Base-by-base conservation (phyloP, 2,329 filamentous ascomycete species). In the Microsporum ferrugineum region DNA sequence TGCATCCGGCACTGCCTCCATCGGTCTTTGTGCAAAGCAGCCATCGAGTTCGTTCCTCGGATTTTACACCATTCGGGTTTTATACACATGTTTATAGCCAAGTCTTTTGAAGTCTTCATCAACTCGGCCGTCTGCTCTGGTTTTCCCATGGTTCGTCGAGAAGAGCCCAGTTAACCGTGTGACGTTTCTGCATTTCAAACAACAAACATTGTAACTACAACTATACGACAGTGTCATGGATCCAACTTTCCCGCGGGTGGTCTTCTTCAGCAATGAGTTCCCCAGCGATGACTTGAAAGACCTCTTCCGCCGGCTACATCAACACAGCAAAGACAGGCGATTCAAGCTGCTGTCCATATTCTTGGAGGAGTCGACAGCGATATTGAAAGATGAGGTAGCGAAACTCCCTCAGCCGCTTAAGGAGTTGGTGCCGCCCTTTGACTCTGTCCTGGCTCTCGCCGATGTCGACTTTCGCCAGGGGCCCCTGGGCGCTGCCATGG, bases 181-280 rank as follows among this genome's bases (percentile, higher is more conserved):
- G 5, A 2, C 14, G 4, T 43, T 43, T 14, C 39, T 23, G 17
- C 2, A 43, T 43, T 12, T 43, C 39, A 43, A 43, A 1, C 39
- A 43, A n/a, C n/a, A 43, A 23, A n/a, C 5, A 43, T 23, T 23
- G 17, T 5, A 43, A 43, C 14, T n/a, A 5, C 17, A 4, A 43
- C 5, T 5, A 43, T 43, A 23, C 39, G 7, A 43, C 39, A n/a
- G 1, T 2, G 23, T 43, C n/a, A 43, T 43, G 39, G 39, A 43
- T 43, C 17, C 39, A 43, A n/a, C 39, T 43, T 43, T 23, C 5
- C 39, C 5, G 14, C 39, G 39, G 39, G n/a, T 43, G 17, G 5
- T 71, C n/a, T 79, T 76, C 66, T 80, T 80, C 67, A 72, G 74
- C 66, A 80, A 80, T 60, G 77, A 80, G 63, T 78, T 80, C 58